These are phyloP conservation scores for Syzygium grande DNA, from an alignment of 345 rosid genomes.

Conservation along the genomic window DNA sequence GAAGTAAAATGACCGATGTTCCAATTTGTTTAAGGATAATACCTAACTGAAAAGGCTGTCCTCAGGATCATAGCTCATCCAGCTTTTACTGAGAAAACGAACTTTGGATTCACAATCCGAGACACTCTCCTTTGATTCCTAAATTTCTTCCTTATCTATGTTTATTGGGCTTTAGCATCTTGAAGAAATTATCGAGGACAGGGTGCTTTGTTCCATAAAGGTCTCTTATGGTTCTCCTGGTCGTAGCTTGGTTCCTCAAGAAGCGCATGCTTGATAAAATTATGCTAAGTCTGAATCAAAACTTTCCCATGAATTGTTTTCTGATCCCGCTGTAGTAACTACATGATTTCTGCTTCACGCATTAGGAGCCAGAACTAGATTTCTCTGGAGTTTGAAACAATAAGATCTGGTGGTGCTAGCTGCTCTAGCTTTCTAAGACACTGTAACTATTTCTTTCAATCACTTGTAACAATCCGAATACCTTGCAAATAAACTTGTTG, in stretches of 20 bases:
- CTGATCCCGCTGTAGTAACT: background rate
- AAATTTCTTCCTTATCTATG: background rate
- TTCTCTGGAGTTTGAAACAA: background rate
- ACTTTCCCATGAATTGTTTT: background rate
- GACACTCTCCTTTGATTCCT: background rate
- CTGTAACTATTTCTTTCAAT: background rate
- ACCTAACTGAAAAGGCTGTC: background rate
- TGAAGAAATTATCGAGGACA: background rate
- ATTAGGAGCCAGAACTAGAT: background rate
- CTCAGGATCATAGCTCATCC: background rate
- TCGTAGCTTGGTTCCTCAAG: background rate
- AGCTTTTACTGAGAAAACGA: background rate
- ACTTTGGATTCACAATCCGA: background rate
- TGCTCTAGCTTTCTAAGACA: background rate
- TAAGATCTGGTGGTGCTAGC: background rate
- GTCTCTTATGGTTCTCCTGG: background rate
- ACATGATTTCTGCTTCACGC: background rate
- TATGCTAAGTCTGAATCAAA: background rate
- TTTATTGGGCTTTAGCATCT: background rate
- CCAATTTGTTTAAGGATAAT: background rate
- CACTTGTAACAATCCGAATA: background rate
- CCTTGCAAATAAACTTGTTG: background rate
- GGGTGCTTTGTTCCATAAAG: background rate
- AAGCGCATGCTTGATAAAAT: background rate
- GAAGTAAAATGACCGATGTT: background rate